These are phyloP conservation scores for Paramecium pentaurelia DNA, from an alignment of 73 alveolate species.

Conservation along the genomic window DNA sequence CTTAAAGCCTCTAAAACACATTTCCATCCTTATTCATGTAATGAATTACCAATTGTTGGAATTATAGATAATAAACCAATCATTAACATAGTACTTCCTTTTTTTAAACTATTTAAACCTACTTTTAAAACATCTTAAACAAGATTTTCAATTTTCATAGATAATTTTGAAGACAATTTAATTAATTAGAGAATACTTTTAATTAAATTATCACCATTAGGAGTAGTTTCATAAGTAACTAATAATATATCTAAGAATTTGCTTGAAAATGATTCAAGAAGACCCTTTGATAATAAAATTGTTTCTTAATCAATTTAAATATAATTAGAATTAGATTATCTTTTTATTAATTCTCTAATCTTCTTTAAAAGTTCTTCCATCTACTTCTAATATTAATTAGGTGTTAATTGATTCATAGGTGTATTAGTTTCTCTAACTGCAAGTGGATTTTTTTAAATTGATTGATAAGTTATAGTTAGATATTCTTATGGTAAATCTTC, in stretches of 20 bases:
- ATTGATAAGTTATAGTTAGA: not conserved
- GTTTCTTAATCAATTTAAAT: conserved; percentile 28
- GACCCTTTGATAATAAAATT: not conserved
- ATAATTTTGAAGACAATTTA: not conserved
- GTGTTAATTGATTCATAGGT: not conserved
- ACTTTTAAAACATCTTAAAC: not conserved
- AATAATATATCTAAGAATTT: conserved; percentile 41
- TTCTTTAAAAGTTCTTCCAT: conserved; percentile 38
- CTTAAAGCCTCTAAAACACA: not conserved
- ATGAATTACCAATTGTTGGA: conserved; percentile 15
- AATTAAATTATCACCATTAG: not conserved
- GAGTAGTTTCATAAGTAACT: not conserved
- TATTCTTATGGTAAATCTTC: conserved; percentile 40
- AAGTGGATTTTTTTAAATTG: conserved; percentile 29
- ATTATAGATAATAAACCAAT: not conserved
- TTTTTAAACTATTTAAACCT: not conserved
- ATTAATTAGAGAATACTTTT: not conserved
- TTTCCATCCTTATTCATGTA: conserved; percentile 14
- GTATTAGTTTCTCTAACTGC: conserved; percentile 53
- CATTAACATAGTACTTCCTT: not conserved
- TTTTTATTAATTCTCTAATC: conserved; percentile 35
- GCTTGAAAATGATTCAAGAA: conserved; percentile 34
- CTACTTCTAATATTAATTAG: conserved; percentile 12
- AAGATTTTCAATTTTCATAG: not conserved
- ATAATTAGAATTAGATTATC: not conserved